These are phyloP conservation scores for Trametes hirsuta DNA, from an alignment of 1,284 basidiomycete genomes.

Conservation along the genomic window DNA sequence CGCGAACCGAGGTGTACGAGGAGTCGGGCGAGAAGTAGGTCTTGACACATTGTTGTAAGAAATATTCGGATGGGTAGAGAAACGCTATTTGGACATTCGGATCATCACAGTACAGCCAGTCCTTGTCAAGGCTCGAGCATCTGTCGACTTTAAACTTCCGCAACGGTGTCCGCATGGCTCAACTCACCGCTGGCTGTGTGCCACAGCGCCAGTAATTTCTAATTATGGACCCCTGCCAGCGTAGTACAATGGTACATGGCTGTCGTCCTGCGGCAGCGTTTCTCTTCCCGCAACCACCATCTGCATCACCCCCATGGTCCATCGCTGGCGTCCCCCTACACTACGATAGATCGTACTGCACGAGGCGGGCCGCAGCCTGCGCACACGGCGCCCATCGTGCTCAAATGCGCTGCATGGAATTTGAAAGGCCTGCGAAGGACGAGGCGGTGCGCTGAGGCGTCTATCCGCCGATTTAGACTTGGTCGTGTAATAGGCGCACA, in stretches of 20 bases:
- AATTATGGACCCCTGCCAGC: too few species aligned
- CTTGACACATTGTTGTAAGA: conserved; percentile 1
- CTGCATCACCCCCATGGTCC: too few species aligned
- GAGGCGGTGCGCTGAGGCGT: conserved; percentile 1
- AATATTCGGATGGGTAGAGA: not conserved
- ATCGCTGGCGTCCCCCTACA: too few species aligned
- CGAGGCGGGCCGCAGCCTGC: too few species aligned
- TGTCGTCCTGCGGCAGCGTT: too few species aligned
- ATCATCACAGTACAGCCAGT: not conserved
- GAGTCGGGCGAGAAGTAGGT: not conserved
- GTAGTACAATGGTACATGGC: too few species aligned
- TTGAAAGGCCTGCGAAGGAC: not conserved
- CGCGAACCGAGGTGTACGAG: not conserved
- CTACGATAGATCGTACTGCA: too few species aligned
- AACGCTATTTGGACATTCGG: not conserved
- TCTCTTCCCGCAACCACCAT: too few species aligned
- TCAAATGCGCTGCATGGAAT: not conserved
- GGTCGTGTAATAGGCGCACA: not conserved
- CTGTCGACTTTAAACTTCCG: not conserved
- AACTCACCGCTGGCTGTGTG: not conserved
- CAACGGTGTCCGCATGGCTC: not conserved
- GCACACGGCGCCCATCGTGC: not conserved
- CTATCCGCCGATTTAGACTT: conserved; percentile 1
- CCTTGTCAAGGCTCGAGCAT: not conserved
- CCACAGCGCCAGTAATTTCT: too few species aligned